Evolutionary conservation across 2,329 filamentous ascomycete species (phyloP), one percentile per base, ranked within the genome.

Genomic region (Ophiosphaerella narmari): DNA sequence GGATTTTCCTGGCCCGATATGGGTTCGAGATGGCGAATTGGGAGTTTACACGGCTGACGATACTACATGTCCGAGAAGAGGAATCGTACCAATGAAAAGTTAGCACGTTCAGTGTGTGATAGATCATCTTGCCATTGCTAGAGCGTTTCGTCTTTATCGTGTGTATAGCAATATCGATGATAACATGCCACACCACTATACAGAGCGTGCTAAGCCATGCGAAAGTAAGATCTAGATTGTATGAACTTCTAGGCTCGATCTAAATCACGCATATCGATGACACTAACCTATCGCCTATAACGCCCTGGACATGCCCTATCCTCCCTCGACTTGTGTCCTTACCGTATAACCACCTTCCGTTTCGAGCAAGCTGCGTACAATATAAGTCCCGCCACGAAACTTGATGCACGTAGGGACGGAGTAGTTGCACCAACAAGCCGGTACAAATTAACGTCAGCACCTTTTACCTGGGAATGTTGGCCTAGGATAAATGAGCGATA

Each of bases 391-490:
- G 13, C 13, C 18, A 23, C 16, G 36, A 13, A 23, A n/a, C 23
- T 16, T 21, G 8, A 38, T 38, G 18, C 36, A 16, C 29, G 14
- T 21, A 14, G 24, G 12, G 21, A 24, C 44, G 44, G 44, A 36
- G 26, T 18, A 26, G 40, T 24, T 26, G 26, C 38, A 18, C 48
- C 48, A 50, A 24, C 42, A 8, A 46, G 33, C 42, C 48, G 48
- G 48, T 21, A 46, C 26, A 50, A 18, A 50, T 46, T 42, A 38
- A 32, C 4, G 26, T 21, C 16, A 44, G 33, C 33, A 18, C 11
- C 12, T 14, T 31, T 44, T 43, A 49, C 46, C 48, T 42, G 48
- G 48, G 16, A 50, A 43, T 38, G 48, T 39, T 42, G 13, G 43
- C 48, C 21, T 29, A 29, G 43, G 31, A 42, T 46, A 46, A 26